These are phyloP conservation scores for Notholithocarpus densiflorus DNA, from an alignment of 306 rosid genomes.

Conservation along the genomic window DNA sequence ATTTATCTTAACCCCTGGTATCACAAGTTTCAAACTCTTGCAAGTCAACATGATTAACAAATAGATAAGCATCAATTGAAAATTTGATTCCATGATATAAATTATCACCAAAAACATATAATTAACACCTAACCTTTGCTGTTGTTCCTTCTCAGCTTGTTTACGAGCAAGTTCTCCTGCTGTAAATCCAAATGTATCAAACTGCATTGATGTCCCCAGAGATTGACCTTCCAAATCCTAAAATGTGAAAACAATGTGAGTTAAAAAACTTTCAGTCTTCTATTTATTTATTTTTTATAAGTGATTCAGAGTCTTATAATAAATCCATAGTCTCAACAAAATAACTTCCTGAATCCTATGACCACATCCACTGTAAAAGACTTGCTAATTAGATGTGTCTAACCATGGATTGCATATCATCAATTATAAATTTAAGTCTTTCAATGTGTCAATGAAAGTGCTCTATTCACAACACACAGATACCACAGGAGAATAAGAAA, in stretches of 20 bases:
- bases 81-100: neutral
- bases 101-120: neutral
- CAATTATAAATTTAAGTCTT: neutral
- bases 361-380: neutral
- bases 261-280: neutral
- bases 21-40: neutral
- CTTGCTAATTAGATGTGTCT: neutral
- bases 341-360: neutral
- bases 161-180: conserved; percentile 81
- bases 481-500: neutral
- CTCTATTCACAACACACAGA: neutral
- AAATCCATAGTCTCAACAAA: neutral
- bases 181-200: conserved; percentile 91
- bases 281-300: too few relatives aligned
- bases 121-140: conserved; percentile 52
- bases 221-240: conserved; percentile 84
- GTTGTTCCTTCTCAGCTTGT: conserved; percentile 90
- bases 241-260: conserved; percentile 14
- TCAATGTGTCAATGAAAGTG: neutral
- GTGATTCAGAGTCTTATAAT: conserved; percentile 10
- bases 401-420: neutral
- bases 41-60: neutral
- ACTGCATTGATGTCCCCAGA: conserved; percentile 79
- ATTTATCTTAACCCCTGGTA: neutral
- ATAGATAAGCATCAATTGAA: neutral